Conservation (phyloP, 2,329 filamentous ascomycete species). For the Colletotrichum sp. region DNA sequence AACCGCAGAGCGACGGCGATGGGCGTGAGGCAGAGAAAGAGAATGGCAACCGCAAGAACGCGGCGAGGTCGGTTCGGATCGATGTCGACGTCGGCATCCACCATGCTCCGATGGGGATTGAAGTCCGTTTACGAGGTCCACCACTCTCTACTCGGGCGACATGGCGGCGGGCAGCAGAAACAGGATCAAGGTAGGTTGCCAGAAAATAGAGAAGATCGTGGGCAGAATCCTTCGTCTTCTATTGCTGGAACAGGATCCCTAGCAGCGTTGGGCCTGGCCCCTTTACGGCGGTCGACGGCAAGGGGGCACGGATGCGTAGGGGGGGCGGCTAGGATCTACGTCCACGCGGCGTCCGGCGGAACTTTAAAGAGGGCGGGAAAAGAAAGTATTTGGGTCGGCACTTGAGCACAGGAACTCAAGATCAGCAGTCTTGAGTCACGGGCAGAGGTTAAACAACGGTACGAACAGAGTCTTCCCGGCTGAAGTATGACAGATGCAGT, state of each 20-base stretch:
- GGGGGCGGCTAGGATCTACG: not conserved
- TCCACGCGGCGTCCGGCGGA: not conserved
- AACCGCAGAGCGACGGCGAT: slow-evolving; percentile 29
- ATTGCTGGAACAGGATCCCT: not conserved
- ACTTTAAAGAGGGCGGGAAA: not conserved
- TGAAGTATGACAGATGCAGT: not conserved
- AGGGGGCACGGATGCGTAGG: not conserved
- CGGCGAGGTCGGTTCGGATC: not conserved
- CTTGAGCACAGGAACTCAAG: not conserved
- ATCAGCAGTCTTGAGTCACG: not conserved
- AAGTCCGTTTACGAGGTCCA: not conserved
- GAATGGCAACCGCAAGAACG: slow-evolving; percentile 26
- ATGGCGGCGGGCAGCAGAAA: not conserved
- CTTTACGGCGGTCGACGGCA: not conserved
- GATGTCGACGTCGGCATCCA: slow-evolving; percentile 1
- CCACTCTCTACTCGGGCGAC: not conserved
- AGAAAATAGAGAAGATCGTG: not conserved
- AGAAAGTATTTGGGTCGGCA: not conserved
- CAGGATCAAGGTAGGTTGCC: not conserved
- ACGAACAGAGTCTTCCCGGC: not conserved
- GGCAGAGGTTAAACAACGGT: not conserved
- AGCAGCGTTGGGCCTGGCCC: not conserved
- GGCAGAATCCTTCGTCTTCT: not conserved
- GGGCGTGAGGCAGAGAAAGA: slow-evolving; percentile 36
- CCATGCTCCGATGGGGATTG: not conserved